Evolutionary conservation across 441 rosid genomes (phyloP), one percentile per base, ranked within the genome.

Genomic region (Erodium trifolium): DNA sequence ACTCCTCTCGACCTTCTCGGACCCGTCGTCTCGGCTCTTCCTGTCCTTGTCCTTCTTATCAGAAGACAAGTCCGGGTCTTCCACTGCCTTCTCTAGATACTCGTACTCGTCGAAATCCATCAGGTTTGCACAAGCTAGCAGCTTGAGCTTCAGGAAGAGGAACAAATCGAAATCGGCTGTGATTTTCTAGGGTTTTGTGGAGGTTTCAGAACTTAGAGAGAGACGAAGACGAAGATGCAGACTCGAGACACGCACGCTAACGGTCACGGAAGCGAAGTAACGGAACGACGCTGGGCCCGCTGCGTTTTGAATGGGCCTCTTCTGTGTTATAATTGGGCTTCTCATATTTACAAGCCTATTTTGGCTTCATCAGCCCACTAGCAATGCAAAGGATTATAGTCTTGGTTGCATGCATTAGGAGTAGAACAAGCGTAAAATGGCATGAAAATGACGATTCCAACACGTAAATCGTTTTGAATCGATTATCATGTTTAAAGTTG

Each of bases 91-190:
- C 87, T 92, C 98, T 70, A 92, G 84, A 68, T 92, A 92, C 80
- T 92, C 93, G 82, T 86, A 87, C 82, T 90, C 98, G 87, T 92
- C 98, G 75, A 92, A 90, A 8, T 85, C 97, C 97, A 88, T 90
- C 39, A 70, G 43, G 5, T 31, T 63, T 13, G 66, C 39, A 13
- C 41, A 37, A 37, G 8, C 41, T 37, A 37, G 41, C 41, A 37
- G 41, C 41, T 37, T 37, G 9, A 37, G 8, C 41, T 37, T 37
- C 8, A 37, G 1, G 17, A 4, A 4, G 16, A 27, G 5, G 17
- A 12, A 51, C 9, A 37, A n/a, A 13, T 51, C 57, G 57, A 51
- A n/a, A 51, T n/a, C 57, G 17, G 16, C 57, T 51, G 57, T 51
- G 6, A 51, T 3, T 51, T 51, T 51, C n/a, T 51, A 51, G 17